phyloP scores from a whole-genome alignment of 2,329 filamentous ascomycete species.

The Talaromyces amestolkiae region DNA sequence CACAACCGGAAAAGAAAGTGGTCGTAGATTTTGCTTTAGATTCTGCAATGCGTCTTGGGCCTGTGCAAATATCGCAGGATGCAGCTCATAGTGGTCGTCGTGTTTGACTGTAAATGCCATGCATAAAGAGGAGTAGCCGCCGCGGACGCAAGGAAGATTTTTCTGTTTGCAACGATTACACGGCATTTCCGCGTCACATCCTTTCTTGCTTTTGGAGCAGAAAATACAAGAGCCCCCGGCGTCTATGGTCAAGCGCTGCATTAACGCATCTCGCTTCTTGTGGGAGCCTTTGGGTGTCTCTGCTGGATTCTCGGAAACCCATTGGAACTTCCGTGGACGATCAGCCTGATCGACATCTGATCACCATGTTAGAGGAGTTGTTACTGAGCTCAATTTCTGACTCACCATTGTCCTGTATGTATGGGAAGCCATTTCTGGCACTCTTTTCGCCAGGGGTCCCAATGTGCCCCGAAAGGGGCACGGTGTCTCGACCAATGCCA shows the following conservation, averaged over 20 bases:
- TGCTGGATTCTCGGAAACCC: slow-evolving; percentile 1
- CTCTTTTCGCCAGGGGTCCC: neutral
- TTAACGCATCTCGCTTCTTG: slow-evolving; percentile 11
- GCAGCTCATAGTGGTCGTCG: neutral
- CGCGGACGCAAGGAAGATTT: slow-evolving; percentile 26
- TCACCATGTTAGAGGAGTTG: neutral
- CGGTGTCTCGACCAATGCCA: neutral
- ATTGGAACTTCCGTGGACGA: neutral
- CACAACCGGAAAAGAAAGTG: neutral
- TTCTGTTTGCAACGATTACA: slow-evolving; percentile 25
- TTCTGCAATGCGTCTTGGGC: neutral
- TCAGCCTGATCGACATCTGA: neutral
- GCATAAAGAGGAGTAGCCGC: slow-evolving; percentile 20
- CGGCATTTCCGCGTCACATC: slow-evolving; percentile 23
- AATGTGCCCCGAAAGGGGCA: too few relatives aligned
- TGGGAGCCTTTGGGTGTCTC: slow-evolving; percentile 15
- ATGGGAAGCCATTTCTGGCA: neutral
- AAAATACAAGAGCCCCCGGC: slow-evolving; percentile 31
- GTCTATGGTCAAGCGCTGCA: slow-evolving; percentile 21
- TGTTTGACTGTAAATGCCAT: slow-evolving; percentile 13
- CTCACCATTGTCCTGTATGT: neutral
- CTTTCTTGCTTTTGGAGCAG: slow-evolving; percentile 31
- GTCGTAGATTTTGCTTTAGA: neutral
- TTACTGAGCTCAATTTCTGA: neutral
- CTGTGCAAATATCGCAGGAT: neutral